A percentile compares a stretch with the other conserved stretches of the same genome.
Conservation (phyloP, 176 grass and related monocot species). For the Musa itinerans region DNA sequence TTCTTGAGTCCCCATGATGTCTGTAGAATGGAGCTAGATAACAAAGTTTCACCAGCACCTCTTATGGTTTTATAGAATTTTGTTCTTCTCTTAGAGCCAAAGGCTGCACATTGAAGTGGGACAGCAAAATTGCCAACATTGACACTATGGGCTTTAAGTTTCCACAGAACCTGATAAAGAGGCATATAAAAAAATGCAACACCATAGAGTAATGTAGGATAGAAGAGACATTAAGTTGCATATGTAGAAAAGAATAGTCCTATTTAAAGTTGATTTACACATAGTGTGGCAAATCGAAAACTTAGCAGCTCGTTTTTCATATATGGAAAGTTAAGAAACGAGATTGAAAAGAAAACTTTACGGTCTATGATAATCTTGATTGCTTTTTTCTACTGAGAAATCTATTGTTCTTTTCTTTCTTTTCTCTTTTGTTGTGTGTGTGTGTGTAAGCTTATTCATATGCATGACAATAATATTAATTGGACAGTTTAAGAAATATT, state of each 20-base stretch:
- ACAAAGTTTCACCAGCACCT: constrained; percentile 16
- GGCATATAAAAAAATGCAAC: not conserved
- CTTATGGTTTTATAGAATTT: constrained; percentile 1
- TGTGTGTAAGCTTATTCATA: not conserved
- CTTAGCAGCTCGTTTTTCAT: not conserved
- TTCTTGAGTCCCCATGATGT: constrained; percentile 23
- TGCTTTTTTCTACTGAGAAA: not conserved
- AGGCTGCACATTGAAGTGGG: constrained; percentile 8
- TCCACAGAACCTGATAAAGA: constrained; percentile 12
- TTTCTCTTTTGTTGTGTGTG: not conserved
- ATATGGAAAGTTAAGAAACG: not conserved
- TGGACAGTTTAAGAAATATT: not conserved
- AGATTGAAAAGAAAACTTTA: not conserved
- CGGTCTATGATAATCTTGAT: too few species aligned
- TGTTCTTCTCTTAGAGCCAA: constrained; percentile 16
- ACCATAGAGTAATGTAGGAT: not conserved
- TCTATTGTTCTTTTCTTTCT: not conserved
- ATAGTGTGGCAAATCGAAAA: not conserved
- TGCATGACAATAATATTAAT: not conserved
- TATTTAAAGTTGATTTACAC: not conserved
- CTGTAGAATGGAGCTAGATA: constrained; percentile 3
- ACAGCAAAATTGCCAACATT: not conserved
- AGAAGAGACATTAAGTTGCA: not conserved
- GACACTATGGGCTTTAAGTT: constrained; percentile 5
- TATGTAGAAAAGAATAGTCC: not conserved